Base-by-base conservation (phyloP, 2,329 filamentous ascomycete genomes). In the Boeremia lycopersici region DNA sequence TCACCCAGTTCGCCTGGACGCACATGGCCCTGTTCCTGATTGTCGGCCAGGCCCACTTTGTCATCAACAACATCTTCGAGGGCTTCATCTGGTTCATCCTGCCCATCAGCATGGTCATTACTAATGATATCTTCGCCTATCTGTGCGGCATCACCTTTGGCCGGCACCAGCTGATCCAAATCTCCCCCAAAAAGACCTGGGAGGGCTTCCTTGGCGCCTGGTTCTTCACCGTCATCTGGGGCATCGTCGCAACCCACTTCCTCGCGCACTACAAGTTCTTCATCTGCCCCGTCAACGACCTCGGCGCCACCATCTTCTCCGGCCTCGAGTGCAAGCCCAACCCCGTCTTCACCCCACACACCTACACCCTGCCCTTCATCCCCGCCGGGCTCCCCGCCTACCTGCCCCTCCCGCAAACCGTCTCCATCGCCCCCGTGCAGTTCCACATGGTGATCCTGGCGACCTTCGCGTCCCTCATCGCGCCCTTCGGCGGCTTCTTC, bases 61-160 rank as follows among this genome's bases (percentile, higher is more conserved):
- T 98, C 79, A 98, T 99, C 91, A 99, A 99, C 84, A 99, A 99
- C 77, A 89, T 99, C 63, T 96, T 99, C 68, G 95, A 99, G 79
- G 95, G 95, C 79, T 92, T 99, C 90, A 96, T 99, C 74, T 99
- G 95, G 95, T 98, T 99, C 82, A 97, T 98, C 84, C 79, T 99
- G 39, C 95, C 95, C 7, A 93, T 91, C 7, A 89, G 91, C 48
- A 85, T 99, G 67, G 95, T 99, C 74, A 96, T 99, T 73, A 97
- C 91, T 61, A 99, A 99, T 76, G 95, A 99, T 74, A 99, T 99
- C 62, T 98, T 96, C 70, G 95, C 95, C 68, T 99, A 99, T 75
- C 87, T 99, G 58, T 97, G 93, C 75, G 95, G 95, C 57, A 98
- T 99, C 72, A 93, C 93, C 19, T 96, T 99, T 75, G 95, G 95